These are phyloP conservation scores for Achaetomiella virescens DNA, from an alignment of 495 filamentous ascomycete genomes.

Conservation along the genomic window DNA sequence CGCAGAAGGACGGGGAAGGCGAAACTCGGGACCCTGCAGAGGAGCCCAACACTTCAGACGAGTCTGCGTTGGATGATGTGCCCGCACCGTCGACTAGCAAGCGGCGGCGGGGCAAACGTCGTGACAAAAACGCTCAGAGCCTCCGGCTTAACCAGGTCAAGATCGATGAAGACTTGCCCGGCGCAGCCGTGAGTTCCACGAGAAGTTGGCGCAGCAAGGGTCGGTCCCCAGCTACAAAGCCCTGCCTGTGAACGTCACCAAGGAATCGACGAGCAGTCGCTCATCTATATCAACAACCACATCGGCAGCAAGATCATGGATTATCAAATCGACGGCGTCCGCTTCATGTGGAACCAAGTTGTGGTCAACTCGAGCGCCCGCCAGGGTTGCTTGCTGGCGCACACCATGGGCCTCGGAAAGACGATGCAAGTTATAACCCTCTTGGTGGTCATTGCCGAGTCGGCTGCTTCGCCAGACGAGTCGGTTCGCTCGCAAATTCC, in stretches of 20 bases:
- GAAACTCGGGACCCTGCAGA: constrained; percentile 9
- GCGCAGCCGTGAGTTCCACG: constrained; percentile 44
- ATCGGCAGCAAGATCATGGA: constrained; percentile 48
- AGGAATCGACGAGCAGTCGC: constrained; percentile 47
- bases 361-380: constrained; percentile 45
- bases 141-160: constrained; percentile 42
- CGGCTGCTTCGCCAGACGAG: constrained; percentile 52
- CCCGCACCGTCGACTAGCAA: constrained; percentile 28
- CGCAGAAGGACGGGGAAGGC: neutral
- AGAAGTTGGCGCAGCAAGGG: constrained; percentile 33
- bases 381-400: constrained; percentile 79
- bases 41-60: constrained; percentile 2
- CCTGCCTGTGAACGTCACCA: constrained; percentile 66
- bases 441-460: constrained; percentile 63
- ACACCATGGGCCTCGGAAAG: constrained; percentile 92
- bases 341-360: constrained; percentile 86
- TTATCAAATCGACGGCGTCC: constrained; percentile 61
- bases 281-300: constrained; percentile 45
- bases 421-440: constrained; percentile 86
- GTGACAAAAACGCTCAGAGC: constrained; percentile 41
- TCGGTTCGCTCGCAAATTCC: constrained; percentile 62
- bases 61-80: constrained; percentile 12
- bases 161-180: constrained; percentile 43
- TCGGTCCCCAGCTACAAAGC: constrained; percentile 35
- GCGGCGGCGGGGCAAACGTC: constrained; percentile 47